Conservation (phyloP, 257 asterid species). For the Ehretia macrophylla region DNA sequence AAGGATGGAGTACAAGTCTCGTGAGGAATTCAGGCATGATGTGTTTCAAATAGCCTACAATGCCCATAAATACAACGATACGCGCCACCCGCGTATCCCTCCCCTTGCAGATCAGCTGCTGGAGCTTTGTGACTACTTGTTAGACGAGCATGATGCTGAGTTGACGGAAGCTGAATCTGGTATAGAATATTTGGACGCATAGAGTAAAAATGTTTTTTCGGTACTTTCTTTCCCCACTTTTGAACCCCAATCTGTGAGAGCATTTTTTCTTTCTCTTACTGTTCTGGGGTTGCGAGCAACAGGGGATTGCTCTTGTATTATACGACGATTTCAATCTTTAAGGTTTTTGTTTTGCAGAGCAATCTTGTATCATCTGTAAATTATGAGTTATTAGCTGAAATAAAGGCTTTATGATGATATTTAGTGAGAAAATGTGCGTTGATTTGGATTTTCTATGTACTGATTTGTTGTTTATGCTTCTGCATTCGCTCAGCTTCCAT, state of each 20-base stretch:
- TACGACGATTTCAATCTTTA: background rate
- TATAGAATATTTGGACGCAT: constrained; percentile 24
- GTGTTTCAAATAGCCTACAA: constrained; percentile 68
- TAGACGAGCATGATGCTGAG: constrained; percentile 41
- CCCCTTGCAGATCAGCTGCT: constrained; percentile 97
- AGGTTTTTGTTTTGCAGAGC: too few relatives aligned
- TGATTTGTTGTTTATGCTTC: background rate
- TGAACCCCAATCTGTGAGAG: too few relatives aligned
- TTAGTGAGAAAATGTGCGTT: too few relatives aligned
- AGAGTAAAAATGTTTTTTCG: background rate
- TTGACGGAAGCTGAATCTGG: constrained; percentile 83
- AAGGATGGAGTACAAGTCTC: constrained; percentile 76
- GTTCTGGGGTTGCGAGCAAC: background rate
- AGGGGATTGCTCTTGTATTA: too few relatives aligned
- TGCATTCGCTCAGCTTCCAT: background rate
- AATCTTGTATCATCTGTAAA: background rate
- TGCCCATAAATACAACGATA: constrained; percentile 77
- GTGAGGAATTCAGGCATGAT: constrained; percentile 83
- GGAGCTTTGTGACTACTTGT: constrained; percentile 79
- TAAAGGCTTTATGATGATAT: background rate
- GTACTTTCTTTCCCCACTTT: background rate
- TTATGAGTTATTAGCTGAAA: too few relatives aligned
- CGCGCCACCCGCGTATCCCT: constrained; percentile 89
- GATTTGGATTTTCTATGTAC: too few relatives aligned
- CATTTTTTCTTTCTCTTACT: background rate